These are phyloP conservation scores for Wickerhamiella qilinensis DNA, from an alignment of 805 yeast genomes.

Conservation along the genomic window DNA sequence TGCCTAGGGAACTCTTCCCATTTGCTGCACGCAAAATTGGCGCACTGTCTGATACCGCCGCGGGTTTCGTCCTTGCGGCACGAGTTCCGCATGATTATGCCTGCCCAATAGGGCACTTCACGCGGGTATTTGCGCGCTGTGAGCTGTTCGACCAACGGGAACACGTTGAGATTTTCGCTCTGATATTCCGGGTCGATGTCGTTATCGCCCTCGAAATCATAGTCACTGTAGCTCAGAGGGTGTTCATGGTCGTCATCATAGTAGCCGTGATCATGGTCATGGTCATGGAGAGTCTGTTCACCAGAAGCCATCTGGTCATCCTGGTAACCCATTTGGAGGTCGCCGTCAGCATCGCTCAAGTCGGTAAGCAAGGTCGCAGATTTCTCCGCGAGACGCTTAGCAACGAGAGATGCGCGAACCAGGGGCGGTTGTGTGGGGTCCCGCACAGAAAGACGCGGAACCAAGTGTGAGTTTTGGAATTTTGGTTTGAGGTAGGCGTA, in stretches of 20 bases:
- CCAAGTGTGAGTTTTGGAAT: constrained; percentile 59
- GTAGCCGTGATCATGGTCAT: background rate
- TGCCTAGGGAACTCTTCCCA: constrained; percentile 89
- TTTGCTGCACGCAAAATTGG: constrained; percentile 78
- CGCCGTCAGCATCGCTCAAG: constrained; percentile 7
- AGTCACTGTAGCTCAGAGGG: constrained; percentile 14
- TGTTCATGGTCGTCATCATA: background rate
- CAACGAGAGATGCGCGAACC: constrained; percentile 6
- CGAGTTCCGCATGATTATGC: constrained; percentile 93
- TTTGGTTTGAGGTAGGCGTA: constrained; percentile 64
- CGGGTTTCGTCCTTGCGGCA: constrained; percentile 77
- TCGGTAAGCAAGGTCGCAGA: constrained; percentile 1
- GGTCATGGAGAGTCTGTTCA: background rate
- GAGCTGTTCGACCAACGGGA: constrained; percentile 84
- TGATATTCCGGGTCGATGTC: constrained; percentile 31
- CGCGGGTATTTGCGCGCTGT: constrained; percentile 54
- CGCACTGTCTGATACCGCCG: constrained; percentile 90
- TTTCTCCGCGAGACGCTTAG: constrained; percentile 1
- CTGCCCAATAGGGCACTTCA: constrained; percentile 91
- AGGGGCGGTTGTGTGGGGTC: constrained; percentile 15
- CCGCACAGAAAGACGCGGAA: constrained; percentile 45
- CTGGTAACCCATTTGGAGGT: background rate
- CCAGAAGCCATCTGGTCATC: background rate
- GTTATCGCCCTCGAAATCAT: constrained; percentile 20
- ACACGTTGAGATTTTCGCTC: constrained; percentile 39